phyloP scores from a whole-genome alignment of 306 rosid genomes.

The Quillaja saponaria region DNA sequence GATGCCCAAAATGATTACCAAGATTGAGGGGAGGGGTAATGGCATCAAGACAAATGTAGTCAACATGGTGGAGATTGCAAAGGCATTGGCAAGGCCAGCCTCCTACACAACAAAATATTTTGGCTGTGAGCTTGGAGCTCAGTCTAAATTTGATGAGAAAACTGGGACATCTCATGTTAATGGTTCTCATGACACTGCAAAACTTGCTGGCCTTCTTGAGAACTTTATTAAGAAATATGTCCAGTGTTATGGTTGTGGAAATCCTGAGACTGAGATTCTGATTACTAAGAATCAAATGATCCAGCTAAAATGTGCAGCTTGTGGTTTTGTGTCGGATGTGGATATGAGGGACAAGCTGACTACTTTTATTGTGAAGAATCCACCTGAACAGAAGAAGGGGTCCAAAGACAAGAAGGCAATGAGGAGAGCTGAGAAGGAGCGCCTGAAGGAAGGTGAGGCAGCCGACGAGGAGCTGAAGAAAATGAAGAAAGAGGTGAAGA shows the following conservation, averaged over 20 bases:
- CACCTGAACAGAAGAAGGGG: constrained; percentile 63
- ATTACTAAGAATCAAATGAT: constrained; percentile 66
- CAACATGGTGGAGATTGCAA: constrained; percentile 71
- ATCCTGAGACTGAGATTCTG: constrained; percentile 65
- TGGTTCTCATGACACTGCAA: constrained; percentile 69
- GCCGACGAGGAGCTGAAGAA: constrained; percentile 66
- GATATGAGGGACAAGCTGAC: constrained; percentile 79
- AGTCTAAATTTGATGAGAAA: constrained; percentile 71
- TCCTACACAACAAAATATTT: constrained; percentile 68
- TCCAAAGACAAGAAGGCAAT: constrained; percentile 65
- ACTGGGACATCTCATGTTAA: constrained; percentile 65
- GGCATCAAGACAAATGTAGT: constrained; percentile 72
- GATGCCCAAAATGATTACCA: constrained; percentile 72
- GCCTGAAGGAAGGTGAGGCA: constrained; percentile 63
- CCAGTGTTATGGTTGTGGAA: constrained; percentile 68
- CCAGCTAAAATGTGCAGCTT: constrained; percentile 70
- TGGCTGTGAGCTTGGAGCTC: constrained; percentile 70
- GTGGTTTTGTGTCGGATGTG: constrained; percentile 66
- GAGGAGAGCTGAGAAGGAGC: constrained; percentile 75
- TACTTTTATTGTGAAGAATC: constrained; percentile 63
- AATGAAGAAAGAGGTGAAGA: constrained; percentile 56
- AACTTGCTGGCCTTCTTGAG: constrained; percentile 75
- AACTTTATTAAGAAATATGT: constrained; percentile 64
- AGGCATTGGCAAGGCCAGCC: constrained; percentile 70
- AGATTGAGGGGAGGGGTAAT: constrained; percentile 75